phyloP scores from a whole-genome alignment of 2,329 filamentous ascomycete species.

The Periconia macrospinosa region DNA sequence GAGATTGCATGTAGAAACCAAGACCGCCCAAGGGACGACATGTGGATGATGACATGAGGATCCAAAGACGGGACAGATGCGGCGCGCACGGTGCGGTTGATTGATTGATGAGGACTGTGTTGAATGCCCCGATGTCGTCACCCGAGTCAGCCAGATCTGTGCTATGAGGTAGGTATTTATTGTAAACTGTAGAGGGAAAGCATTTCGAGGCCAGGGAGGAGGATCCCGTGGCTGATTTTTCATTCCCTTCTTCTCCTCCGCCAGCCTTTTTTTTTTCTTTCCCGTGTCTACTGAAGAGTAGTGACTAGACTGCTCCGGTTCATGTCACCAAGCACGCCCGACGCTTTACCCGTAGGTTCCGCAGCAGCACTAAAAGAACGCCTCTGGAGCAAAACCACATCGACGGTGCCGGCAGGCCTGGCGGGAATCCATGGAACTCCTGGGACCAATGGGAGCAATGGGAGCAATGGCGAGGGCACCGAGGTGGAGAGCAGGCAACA shows the following conservation, averaged over 20 bases:
- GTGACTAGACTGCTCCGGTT: background rate
- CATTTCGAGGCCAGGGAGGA: background rate
- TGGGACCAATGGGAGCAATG: slow-evolving; percentile 15
- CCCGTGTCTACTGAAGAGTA: no score
- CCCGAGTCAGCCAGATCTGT: background rate
- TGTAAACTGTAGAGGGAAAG: background rate
- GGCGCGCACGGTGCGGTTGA: background rate
- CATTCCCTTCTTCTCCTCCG: no score
- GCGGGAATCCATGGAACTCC: background rate
- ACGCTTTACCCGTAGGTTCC: slow-evolving; percentile 25
- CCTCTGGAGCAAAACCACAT: slow-evolving; percentile 30
- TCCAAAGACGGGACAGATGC: background rate
- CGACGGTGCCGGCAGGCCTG: slow-evolving; percentile 24
- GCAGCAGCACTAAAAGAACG: slow-evolving; percentile 33
- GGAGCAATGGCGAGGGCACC: slow-evolving; percentile 2
- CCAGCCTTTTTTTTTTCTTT: no score
- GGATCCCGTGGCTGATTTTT: no score
- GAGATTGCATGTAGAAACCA: no score
- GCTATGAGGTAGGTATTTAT: no score
- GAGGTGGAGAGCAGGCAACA: slow-evolving; percentile 11
- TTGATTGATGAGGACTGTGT: background rate
- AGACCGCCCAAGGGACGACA: no score
- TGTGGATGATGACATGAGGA: background rate
- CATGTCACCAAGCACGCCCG: slow-evolving; percentile 15
- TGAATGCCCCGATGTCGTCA: background rate